phyloP scores from a whole-genome alignment of 75 land plant species.

The Sequoia sempervirens region DNA sequence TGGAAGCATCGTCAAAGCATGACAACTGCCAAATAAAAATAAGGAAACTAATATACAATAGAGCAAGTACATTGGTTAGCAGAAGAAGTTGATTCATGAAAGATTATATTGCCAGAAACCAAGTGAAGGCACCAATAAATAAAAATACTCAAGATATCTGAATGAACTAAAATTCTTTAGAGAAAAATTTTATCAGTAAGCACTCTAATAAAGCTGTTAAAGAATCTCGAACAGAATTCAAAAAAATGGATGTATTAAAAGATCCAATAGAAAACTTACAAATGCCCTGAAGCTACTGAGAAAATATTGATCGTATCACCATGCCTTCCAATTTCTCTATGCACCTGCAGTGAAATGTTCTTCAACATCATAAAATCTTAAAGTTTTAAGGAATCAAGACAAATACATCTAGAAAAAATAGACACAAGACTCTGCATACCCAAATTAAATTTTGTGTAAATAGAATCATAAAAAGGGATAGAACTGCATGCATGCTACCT shows the following conservation, averaged over 20 bases:
- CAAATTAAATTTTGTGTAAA: too few relatives aligned
- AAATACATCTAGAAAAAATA: background rate
- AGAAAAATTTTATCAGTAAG: background rate
- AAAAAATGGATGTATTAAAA: conserved; percentile 7
- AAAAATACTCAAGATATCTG: background rate
- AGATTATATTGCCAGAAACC: background rate
- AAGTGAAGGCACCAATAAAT: background rate
- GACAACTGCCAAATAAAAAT: background rate
- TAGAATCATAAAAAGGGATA: background rate
- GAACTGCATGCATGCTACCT: background rate
- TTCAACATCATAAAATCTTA: background rate
- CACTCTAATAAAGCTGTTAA: background rate
- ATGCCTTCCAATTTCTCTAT: conserved; percentile 37
- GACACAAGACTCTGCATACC: background rate
- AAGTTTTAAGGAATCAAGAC: background rate
- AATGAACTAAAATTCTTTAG: background rate
- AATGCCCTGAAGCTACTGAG: conserved; percentile 96
- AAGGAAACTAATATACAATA: background rate
- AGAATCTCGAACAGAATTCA: background rate
- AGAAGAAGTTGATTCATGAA: background rate
- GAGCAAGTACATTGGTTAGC: background rate
- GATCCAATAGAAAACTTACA: conserved; percentile 55
- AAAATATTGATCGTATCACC: conserved; percentile 90
- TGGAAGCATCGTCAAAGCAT: background rate
- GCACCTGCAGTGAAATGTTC: conserved; percentile 10